Evolutionary conservation across 2,329 filamentous ascomycete species (phyloP).

Genomic region (Aspergillus aculeatinus): DNA sequence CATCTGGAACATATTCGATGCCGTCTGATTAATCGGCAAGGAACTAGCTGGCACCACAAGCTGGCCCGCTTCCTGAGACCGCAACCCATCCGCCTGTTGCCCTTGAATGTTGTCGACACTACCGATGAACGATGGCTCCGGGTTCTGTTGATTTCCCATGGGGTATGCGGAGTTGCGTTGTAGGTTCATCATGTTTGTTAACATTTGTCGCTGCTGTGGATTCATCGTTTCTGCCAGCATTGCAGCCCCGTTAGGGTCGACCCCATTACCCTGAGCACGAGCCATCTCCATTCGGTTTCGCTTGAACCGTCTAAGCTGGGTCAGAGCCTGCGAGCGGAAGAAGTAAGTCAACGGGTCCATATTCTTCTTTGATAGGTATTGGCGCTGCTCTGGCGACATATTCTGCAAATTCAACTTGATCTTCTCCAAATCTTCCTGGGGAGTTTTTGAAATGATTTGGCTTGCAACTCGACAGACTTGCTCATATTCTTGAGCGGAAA

Average conservation of each 20-base stretch:
- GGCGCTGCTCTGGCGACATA: constrained; percentile 49
- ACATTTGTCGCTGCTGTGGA: constrained; percentile 41
- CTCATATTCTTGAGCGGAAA: constrained; percentile 44
- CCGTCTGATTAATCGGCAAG: constrained; percentile 45
- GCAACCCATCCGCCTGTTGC: constrained; percentile 62
- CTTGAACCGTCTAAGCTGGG: constrained; percentile 40
- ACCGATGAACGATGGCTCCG: constrained; percentile 41
- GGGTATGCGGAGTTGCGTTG: constrained; percentile 40
- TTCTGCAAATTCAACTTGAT: constrained; percentile 48
- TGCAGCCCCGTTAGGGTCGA: constrained; percentile 33
- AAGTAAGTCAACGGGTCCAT: constrained; percentile 53
- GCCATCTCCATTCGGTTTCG: constrained; percentile 33
- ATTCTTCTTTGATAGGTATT: constrained; percentile 45
- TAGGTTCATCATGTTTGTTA: constrained; percentile 43
- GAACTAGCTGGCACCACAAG: constrained; percentile 65
- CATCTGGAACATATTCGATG: constrained; percentile 43
- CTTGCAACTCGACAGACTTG: constrained; percentile 49
- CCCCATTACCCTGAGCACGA: constrained; percentile 29
- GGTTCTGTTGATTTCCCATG: constrained; percentile 31
- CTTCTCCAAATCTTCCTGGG: constrained; percentile 47
- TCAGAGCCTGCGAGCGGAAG: constrained; percentile 51
- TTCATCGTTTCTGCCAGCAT: constrained; percentile 41
- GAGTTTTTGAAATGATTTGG: constrained; percentile 47
- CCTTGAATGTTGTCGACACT: constrained; percentile 57
- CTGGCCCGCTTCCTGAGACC: constrained; percentile 60